Evolutionary conservation across 495 filamentous ascomycete species (phyloP), one percentile per base, ranked within the genome.

Genomic region (Podospora pseudocomata): DNA sequence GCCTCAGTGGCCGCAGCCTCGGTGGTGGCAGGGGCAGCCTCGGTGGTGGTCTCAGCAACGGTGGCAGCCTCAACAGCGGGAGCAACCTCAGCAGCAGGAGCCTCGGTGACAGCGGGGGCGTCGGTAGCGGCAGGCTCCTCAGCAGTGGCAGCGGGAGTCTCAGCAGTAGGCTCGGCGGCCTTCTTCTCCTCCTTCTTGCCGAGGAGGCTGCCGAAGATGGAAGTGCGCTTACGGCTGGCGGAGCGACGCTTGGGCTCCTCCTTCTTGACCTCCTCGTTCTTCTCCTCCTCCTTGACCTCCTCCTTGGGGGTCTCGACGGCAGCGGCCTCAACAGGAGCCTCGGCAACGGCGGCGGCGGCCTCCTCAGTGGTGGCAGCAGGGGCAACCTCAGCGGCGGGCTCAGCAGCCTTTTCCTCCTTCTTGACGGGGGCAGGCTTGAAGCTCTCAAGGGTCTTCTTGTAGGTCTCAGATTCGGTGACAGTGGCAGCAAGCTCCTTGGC

Each of bases 171-270:
- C 70, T 80, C 76, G 67, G 82, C 85, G 18, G 81, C 81, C 80
- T 90, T 87, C 63, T 83, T 75, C 76, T 89, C 87, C 65, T 92
- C 89, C 80, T 90, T 90, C 87, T 92, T 93, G 74, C 87, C 86
- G 3, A 91, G 82, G 59, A 93, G 82, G 68, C 77, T 80, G 70
- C 89, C 91, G 79, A 98, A 96, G 81, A 96, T 88, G 74, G 91
- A 93, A 56, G 81, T 75, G 68, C 92, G 90, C 89, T 97, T 97
- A 78, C 90, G 90, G 75, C 91, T 96, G 67, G 91, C 91, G 65
- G 92, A 96, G 72, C 91, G 91, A 63, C 82, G 78, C 76, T 85
- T 82, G 71, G 83, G 79, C 72, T 82, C 81, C 74, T 85, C 80
- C 74, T 83, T 80, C 69, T 81, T 76, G 60, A 81, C 77, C 67